Evolutionary conservation across 495 filamentous ascomycete species (phyloP).

Genomic region (Parmelia sp.): DNA sequence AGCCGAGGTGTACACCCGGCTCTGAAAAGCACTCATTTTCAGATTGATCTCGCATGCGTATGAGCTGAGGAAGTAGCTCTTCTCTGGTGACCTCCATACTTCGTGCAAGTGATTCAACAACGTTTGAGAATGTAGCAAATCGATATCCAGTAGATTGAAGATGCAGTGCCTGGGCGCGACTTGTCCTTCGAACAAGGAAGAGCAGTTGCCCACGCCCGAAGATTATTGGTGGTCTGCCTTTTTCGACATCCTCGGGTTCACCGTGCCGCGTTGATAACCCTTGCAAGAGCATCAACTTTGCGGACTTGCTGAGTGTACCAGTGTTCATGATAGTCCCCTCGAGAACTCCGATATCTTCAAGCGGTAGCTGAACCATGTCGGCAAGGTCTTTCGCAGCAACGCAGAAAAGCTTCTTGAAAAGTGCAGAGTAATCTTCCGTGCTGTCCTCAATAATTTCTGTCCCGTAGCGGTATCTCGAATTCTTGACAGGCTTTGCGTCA

Average conservation of each 20-base stretch:
- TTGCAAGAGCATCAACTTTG: background rate
- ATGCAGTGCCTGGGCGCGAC: slow-evolving; percentile 48
- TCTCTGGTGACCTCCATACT: slow-evolving; percentile 62
- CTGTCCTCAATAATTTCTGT: background rate
- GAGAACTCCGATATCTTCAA: slow-evolving; percentile 63
- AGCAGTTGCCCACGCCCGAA: slow-evolving; percentile 67
- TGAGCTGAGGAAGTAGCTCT: slow-evolving; percentile 49
- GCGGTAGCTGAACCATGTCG: slow-evolving; percentile 50
- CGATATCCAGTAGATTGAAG: slow-evolving; percentile 68
- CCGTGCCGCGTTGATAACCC: background rate
- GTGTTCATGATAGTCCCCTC: slow-evolving; percentile 74
- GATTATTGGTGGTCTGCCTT: slow-evolving; percentile 30
- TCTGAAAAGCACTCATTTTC: slow-evolving; percentile 45
- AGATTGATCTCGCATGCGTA: slow-evolving; percentile 56
- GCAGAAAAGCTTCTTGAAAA: slow-evolving; percentile 86
- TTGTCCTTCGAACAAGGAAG: slow-evolving; percentile 67
- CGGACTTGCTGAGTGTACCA: slow-evolving; percentile 33
- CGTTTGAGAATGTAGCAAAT: slow-evolving; percentile 64
- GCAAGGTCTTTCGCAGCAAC: slow-evolving; percentile 70
- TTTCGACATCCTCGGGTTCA: slow-evolving; percentile 16
- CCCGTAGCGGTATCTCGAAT: slow-evolving; percentile 27
- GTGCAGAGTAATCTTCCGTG: slow-evolving; percentile 55
- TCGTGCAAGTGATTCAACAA: slow-evolving; percentile 58
- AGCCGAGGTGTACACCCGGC: slow-evolving; percentile 66
- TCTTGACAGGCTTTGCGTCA: slow-evolving; percentile 28